A percentile compares a stretch with the other conserved stretches of the same genome.
phyloP scores from a whole-genome alignment of 208 protist species.

The Herpetomonas tarakana region DNA sequence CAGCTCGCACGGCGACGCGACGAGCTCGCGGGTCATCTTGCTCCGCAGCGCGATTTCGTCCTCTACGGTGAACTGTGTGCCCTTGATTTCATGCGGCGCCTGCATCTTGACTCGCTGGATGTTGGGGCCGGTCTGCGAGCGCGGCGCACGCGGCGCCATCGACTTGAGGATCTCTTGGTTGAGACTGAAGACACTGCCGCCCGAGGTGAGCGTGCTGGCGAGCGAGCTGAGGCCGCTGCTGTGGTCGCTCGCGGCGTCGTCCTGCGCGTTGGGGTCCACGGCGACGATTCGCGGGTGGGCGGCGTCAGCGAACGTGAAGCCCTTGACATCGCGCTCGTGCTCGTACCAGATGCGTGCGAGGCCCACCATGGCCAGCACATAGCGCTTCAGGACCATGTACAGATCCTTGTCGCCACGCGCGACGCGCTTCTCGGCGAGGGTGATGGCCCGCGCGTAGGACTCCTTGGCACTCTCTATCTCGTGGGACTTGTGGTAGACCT shows the following conservation, averaged over 20 bases:
- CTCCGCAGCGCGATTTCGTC: constrained; percentile 82
- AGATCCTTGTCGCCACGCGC: constrained; percentile 75
- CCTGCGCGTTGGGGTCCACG: constrained; percentile 12
- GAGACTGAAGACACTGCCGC: constrained; percentile 65
- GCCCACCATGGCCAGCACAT: constrained; percentile 79
- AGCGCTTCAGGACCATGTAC: constrained; percentile 83
- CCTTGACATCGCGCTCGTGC: constrained; percentile 65
- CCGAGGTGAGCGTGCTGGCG: constrained; percentile 54
- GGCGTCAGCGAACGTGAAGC: constrained; percentile 54
- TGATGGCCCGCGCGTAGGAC: constrained; percentile 68
- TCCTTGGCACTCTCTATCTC: constrained; percentile 60
- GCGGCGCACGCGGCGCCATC: constrained; percentile 56
- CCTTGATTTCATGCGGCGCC: constrained; percentile 26
- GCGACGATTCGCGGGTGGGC: constrained; percentile 14
- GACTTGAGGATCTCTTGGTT: constrained; percentile 76
- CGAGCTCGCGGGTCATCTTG: constrained; percentile 75
- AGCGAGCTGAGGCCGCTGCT: constrained; percentile 34
- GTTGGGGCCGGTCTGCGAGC: constrained; percentile 50
- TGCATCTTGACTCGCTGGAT: constrained; percentile 47
- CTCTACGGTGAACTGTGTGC: constrained; percentile 21
- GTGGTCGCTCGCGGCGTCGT: constrained; percentile 13
- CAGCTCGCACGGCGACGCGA: constrained; percentile 79
- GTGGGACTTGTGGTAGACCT: constrained; percentile 49
- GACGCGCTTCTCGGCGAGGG: constrained; percentile 70
- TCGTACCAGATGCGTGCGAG: constrained; percentile 79